Evolutionary conservation across 2,329 filamentous ascomycete genomes (phyloP).

Genomic region (Phialophora chinensis): DNA sequence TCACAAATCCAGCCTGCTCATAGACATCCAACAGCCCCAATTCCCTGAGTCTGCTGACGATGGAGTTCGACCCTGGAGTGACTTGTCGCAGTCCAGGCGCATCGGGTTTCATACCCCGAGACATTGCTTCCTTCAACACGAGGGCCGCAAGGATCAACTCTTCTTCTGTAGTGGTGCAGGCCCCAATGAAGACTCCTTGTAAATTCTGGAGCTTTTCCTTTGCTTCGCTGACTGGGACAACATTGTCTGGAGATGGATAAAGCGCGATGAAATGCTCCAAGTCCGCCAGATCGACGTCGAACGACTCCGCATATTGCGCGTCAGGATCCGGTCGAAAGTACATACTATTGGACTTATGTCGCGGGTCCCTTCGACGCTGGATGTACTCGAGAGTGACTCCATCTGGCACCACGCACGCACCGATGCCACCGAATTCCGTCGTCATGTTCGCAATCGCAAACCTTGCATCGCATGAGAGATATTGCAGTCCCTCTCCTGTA

Average conservation of each 20-base stretch:
- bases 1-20: slow-evolving; percentile 49
- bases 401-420: slow-evolving; percentile 43
- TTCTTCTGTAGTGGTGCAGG: slow-evolving; percentile 56
- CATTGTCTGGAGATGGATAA: slow-evolving; percentile 54
- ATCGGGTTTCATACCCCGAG: slow-evolving; percentile 43
- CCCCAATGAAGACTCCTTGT: slow-evolving; percentile 56
- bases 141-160: slow-evolving; percentile 53
- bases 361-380: slow-evolving; percentile 42
- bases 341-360: slow-evolving; percentile 44
- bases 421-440: slow-evolving; percentile 38
- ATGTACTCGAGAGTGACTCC: slow-evolving; percentile 47
- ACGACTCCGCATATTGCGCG: slow-evolving; percentile 47
- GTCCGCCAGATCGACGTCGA: slow-evolving; percentile 49
- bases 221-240: slow-evolving; percentile 48
- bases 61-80: slow-evolving; percentile 50
- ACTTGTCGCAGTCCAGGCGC: slow-evolving; percentile 47
- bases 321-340: slow-evolving; percentile 51
- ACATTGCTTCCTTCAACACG: slow-evolving; percentile 49
- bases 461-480: slow-evolving; percentile 52
- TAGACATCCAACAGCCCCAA: slow-evolving; percentile 49
- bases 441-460: slow-evolving; percentile 59
- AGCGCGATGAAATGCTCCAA: slow-evolving; percentile 49
- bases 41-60: slow-evolving; percentile 46
- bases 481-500: slow-evolving; percentile 48
- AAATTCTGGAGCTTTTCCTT: slow-evolving; percentile 16